Evolutionary conservation across 768 basidiomycete genomes (phyloP), one percentile per base, ranked within the genome.

Genomic region (Vishniacozyma victoriae): DNA sequence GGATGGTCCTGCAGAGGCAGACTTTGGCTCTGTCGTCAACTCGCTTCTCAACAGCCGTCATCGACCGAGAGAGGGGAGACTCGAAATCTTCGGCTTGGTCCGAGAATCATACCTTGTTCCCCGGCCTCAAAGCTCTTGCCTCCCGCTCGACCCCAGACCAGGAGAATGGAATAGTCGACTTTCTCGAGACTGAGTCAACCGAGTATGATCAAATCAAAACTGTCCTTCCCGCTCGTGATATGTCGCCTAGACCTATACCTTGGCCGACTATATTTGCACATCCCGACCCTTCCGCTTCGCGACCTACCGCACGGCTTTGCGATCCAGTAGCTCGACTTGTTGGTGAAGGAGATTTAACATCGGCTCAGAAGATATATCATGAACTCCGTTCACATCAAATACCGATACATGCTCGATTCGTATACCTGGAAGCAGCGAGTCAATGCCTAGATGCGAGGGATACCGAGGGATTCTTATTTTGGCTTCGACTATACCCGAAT

Each of bases 401-500:
- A 2, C 47, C 35, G 22, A 52, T 57, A 3, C 50, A 53, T 20
- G 48, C 47, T 29, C 57, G 64, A 31, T 31, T 33, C 20, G 36
- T 52, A 6, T 66, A 66, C 36, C 48, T 66, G 16, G 16, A 50
- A 16, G 50, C 60, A 15, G 57, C 57, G 4, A 5, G 55, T 6
- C 3, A 26, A 13, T 23, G 42, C 2, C 56, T 60, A 16, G 37
- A 40, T 5, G 29, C 11, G n/a, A 23, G 35, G 14, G 55, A 51
- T 12, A 40, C 31, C 15, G 46, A 29, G 18, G 55, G 29, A 11
- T 57, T 59, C 33, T 35, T 66, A 11, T 50, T 51, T 31, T 66
- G 64, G 64, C 44, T 66, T 15, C 46, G 51, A 14, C 52, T 66
- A 13, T 54, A 60, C 27, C 64, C 64, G 0, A 66, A 66, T 33